phyloP scores from a whole-genome alignment of 139 green algal species.

The Microglena sp. region DNA sequence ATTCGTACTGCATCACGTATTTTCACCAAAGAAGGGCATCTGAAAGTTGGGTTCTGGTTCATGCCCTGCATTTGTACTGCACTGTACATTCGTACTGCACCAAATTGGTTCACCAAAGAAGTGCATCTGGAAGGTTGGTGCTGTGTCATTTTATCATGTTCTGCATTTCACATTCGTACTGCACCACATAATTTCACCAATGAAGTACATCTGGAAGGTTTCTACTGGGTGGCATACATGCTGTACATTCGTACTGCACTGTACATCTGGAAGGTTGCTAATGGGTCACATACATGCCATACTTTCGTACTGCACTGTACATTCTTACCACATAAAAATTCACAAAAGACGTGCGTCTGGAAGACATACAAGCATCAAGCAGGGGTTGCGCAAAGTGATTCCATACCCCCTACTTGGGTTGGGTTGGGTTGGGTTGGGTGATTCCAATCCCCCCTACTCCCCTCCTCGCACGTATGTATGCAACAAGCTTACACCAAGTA shows the following conservation, averaged over 20 bases:
- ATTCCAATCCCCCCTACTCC: too few species aligned
- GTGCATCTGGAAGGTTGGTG: slow-evolving; percentile 26
- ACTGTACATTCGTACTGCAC: slow-evolving; percentile 24
- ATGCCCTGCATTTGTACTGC: not conserved
- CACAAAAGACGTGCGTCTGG: slow-evolving; percentile 30
- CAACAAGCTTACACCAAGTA: too few species aligned
- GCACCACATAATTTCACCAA: slow-evolving; percentile 47
- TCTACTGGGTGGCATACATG: not conserved
- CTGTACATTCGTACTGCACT: not conserved
- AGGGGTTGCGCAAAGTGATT: too few species aligned
- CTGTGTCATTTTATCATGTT: not conserved
- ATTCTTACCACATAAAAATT: slow-evolving; percentile 45
- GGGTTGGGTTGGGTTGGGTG: too few species aligned
- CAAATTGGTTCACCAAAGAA: slow-evolving; percentile 40
- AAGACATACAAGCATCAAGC: too few species aligned
- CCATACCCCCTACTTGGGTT: too few species aligned
- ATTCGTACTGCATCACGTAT: slow-evolving; percentile 39
- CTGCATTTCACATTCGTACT: not conserved
- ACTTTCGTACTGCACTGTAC: not conserved
- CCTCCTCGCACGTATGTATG: too few species aligned
- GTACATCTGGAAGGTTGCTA: not conserved
- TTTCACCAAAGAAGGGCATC: slow-evolving; percentile 34
- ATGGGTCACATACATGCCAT: too few species aligned
- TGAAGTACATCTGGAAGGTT: slow-evolving; percentile 32
- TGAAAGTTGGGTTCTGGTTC: slow-evolving; percentile 14